Conservation (phyloP, 306 rosid genomes). For the Crotalaria pallida region DNA sequence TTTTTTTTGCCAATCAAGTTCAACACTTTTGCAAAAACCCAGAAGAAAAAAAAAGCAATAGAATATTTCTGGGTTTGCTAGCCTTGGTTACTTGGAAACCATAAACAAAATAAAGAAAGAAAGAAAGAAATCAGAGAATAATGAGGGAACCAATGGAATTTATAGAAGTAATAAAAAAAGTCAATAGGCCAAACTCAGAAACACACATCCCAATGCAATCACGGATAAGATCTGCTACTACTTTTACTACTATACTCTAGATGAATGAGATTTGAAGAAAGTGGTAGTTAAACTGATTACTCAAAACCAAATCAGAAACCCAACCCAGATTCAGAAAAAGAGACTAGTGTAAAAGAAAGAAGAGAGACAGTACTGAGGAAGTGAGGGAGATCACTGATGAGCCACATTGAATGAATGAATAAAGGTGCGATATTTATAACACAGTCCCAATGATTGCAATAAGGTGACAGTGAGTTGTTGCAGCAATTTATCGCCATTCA, state of each 20-base stretch:
- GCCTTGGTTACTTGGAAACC: conserved; percentile 4
- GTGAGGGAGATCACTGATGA: no score
- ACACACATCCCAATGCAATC: conserved; percentile 25
- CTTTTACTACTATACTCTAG: no score
- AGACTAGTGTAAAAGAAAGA: background rate
- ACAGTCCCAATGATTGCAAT: conserved; percentile 32
- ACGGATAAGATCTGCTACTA: conserved; percentile 22
- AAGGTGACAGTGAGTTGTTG: conserved; percentile 22
- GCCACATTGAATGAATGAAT: background rate
- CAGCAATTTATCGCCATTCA: conserved; percentile 22
- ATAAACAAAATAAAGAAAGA: background rate
- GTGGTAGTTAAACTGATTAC: background rate
- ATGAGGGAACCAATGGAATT: conserved; percentile 9
- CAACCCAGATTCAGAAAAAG: conserved; percentile 10
- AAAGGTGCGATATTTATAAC: conserved; percentile 17
- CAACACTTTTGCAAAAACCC: conserved; percentile 8
- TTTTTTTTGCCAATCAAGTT: background rate
- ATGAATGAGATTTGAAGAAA: background rate
- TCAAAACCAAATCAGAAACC: background rate
- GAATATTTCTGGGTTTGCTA: conserved; percentile 7
- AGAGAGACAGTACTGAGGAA: background rate
- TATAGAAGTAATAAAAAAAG: background rate
- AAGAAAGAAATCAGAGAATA: background rate
- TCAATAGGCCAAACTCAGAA: conserved; percentile 6
- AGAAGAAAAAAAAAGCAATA: background rate